Evolutionary conservation across 345 rosid genomes (phyloP), one percentile per base, ranked within the genome.

Genomic region (Punica granatum): DNA sequence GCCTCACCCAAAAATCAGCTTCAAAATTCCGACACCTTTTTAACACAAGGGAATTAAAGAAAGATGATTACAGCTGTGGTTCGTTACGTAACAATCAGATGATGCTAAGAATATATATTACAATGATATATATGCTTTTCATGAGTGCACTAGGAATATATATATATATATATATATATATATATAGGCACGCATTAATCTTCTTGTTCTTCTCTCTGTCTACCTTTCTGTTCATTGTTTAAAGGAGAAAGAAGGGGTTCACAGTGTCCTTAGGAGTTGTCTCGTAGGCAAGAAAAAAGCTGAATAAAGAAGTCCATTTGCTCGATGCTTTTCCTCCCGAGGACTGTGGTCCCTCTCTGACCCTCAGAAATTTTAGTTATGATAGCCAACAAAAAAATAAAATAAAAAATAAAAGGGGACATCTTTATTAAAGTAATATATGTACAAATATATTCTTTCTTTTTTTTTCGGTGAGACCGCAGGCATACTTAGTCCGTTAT

Each of bases 221-320:
- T 66, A 60, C 76, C 67, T 81, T 80, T 76, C 73, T 70, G 72
- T 69, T 65, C 69, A 43, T 32, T 43, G 64, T 30, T 36, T 65
- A 15, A 31, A 72, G 41, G 41, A 73, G 63, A 72, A 46, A 61
- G 44, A 32, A 32, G 16, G 32, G 69, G 73, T 63, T 73, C 88
- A 79, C 83, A 3, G 0, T 80, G 90, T 77, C 83, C 75, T 82
- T 84, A 75, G 78, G 76, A 70, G 76, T 79, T 85, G 82, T 83
- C 84, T 76, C 70, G 71, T 79, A 68, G 71, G 73, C 69, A 39
- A 41, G 49, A 51, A 54, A 78, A 84, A 89, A 86, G 88, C 83
- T 79, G 90, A 70, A 59, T 71, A 84, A 80, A 82, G 79, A 62
- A 71, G 63, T 71, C 76, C 69, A 74, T 79, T 81, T 81, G 68